Evolutionary conservation across 2,329 filamentous ascomycete species (phyloP).

Genomic region (Mycosphaerella arachidis): DNA sequence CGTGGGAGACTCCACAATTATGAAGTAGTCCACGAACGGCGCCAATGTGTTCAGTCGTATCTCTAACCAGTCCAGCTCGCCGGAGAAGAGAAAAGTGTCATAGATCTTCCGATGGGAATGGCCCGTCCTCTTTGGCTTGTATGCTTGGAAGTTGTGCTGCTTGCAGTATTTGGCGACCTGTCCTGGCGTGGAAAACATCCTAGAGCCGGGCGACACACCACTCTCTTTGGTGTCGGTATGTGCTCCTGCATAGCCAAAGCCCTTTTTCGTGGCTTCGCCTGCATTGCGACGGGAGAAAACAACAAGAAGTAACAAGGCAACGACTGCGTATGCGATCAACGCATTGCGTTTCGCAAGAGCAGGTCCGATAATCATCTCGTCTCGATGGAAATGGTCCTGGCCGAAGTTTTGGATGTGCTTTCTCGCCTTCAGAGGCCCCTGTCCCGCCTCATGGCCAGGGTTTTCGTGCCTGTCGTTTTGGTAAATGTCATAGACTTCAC

Average conservation of each 20-base stretch:
- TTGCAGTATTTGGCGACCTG: not conserved
- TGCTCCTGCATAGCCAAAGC: not conserved
- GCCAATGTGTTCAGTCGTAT: conserved; percentile 58
- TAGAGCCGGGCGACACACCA: not conserved
- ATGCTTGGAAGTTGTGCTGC: not conserved
- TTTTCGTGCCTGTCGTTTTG: not conserved
- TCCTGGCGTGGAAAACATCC: not conserved
- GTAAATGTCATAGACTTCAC: not conserved
- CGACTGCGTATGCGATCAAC: not conserved
- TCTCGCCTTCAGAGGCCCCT: not conserved
- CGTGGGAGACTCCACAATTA: conserved; percentile 56
- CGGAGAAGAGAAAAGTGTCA: conserved; percentile 60
- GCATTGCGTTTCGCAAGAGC: not conserved
- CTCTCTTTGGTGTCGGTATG: not conserved
- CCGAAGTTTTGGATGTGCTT: not conserved
- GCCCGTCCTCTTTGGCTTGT: not conserved
- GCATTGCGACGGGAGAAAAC: not conserved
- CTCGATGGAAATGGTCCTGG: not conserved
- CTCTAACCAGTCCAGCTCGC: conserved; percentile 62
- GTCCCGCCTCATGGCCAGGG: not conserved
- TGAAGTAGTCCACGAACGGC: conserved; percentile 59
- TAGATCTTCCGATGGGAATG: conserved; percentile 48
- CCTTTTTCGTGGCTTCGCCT: not conserved
- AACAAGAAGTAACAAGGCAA: not conserved
- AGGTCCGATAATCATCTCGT: not conserved